Base-by-base conservation (phyloP, 2,329 filamentous ascomycete genomes). In the Trichoderma oligosporum region DNA sequence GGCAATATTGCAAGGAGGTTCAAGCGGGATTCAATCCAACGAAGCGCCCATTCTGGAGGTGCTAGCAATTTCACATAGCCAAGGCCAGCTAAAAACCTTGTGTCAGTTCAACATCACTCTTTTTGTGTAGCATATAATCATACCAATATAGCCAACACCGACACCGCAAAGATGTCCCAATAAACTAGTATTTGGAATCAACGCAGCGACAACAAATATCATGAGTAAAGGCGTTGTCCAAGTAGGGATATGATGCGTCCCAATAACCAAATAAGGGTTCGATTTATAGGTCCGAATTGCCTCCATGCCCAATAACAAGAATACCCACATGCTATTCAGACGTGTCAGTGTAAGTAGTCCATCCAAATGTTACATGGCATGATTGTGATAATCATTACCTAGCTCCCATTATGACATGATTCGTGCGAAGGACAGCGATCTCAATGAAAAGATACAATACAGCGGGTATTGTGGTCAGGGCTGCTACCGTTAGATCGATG, bases 11-110 rank as follows among this genome's bases (percentile, higher is more conserved):
- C 89, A 20, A 96, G 78, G 8, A 97, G 79, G 67, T 96, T 94
- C 59, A 97, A 76, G 70, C 93, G 95, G 16, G 83, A 84, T 74
- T 99, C 94, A 56, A 97, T 81, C 85, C 88, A 97, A 62, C 91
- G 82, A 56, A 97, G 78, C 25, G 88, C 82, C 81, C 88, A 89
- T 73, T 97, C 94, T 2, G 91, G 92, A 20, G 94, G 94, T 14
- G 91, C 89, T 38, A 97, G 80, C 67, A 95, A 87, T 71, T 91
- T 92, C 65, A 97, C 83, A 69, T 92, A 96, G 46, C 92, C 92
- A 58, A 96, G 77, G 3, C 90, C 93, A 76, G 87, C 89, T 92
- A 62, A 6, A 35, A 25, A 27, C 4, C 11, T 41, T 31, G 38
- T 20, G 48, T 20, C 33, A 44, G 53, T 33, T 46, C 35, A 3